Conservation (phyloP, 2,329 filamentous ascomycete genomes). For the Aureobasidium leucospermi region DNA sequence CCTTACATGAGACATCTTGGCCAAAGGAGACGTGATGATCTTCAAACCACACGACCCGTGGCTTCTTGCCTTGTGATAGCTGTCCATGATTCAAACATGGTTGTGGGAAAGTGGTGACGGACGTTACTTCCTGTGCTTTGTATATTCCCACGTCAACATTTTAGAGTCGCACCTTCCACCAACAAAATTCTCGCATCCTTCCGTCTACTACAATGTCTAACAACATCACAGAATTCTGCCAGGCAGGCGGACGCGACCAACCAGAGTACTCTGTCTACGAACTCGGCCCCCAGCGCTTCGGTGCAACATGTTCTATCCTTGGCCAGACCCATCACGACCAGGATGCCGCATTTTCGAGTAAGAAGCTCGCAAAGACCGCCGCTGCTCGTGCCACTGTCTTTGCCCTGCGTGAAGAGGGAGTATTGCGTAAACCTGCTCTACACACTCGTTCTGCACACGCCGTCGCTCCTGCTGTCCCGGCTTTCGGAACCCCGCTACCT, state of each 20-base stretch:
- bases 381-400: constrained; percentile 9
- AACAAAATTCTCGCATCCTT: not conserved
- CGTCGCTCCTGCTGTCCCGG: not conserved
- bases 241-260: not conserved
- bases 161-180: not conserved
- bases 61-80: not conserved
- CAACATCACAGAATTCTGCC: constrained; percentile 6
- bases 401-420: not conserved
- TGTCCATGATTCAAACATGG: not conserved
- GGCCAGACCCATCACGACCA: not conserved
- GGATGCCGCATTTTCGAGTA: not conserved
- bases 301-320: constrained; percentile 2
- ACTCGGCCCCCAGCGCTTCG: constrained; percentile 5
- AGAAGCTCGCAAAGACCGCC: constrained; percentile 4
- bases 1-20: not conserved
- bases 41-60: not conserved
- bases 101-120: not conserved
- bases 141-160: not conserved
- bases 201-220: not conserved
- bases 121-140: not conserved
- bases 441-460: not conserved
- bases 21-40: not conserved
- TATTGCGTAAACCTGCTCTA: not conserved
- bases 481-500: not conserved
- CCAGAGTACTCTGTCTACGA: constrained; percentile 5